phyloP scores from a whole-genome alignment of 257 asterid species.

The Fraxinus americana region DNA sequence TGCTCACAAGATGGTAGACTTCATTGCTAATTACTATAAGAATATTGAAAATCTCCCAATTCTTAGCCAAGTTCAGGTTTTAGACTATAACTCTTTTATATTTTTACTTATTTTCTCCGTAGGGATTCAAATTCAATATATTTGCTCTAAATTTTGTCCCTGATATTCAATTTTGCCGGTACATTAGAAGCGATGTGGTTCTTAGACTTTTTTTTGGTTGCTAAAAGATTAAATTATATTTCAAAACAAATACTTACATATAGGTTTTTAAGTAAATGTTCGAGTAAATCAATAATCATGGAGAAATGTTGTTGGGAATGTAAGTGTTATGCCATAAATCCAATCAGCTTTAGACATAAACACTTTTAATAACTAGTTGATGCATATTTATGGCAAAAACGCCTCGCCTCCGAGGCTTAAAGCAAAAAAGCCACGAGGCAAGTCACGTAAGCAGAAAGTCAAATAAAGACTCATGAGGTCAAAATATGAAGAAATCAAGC shows the following conservation, averaged over 20 bases:
- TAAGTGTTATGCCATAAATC: too few relatives aligned
- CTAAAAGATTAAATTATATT: background rate
- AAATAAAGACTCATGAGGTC: too few relatives aligned
- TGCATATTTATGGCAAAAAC: too few relatives aligned
- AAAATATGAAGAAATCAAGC: too few relatives aligned
- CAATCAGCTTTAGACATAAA: too few relatives aligned
- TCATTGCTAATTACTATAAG: constrained; percentile 91
- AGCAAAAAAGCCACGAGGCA: too few relatives aligned
- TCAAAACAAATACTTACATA: background rate
- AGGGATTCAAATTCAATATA: background rate
- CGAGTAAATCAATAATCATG: too few relatives aligned
- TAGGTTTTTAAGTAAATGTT: background rate
- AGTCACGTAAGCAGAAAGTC: too few relatives aligned
- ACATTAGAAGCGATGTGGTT: too few relatives aligned
- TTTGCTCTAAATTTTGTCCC: background rate
- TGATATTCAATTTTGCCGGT: background rate
- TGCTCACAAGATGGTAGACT: constrained; percentile 93
- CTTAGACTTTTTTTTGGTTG: background rate
- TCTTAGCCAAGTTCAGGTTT: constrained; percentile 96
- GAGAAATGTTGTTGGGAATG: too few relatives aligned
- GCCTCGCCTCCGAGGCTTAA: too few relatives aligned
- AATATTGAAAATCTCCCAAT: constrained; percentile 78
- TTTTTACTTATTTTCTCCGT: background rate
- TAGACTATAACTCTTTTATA: background rate
- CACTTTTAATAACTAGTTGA: too few relatives aligned